Evolutionary conservation across 495 filamentous ascomycete species (phyloP).

Genomic region (Talaromyces stipitatus): DNA sequence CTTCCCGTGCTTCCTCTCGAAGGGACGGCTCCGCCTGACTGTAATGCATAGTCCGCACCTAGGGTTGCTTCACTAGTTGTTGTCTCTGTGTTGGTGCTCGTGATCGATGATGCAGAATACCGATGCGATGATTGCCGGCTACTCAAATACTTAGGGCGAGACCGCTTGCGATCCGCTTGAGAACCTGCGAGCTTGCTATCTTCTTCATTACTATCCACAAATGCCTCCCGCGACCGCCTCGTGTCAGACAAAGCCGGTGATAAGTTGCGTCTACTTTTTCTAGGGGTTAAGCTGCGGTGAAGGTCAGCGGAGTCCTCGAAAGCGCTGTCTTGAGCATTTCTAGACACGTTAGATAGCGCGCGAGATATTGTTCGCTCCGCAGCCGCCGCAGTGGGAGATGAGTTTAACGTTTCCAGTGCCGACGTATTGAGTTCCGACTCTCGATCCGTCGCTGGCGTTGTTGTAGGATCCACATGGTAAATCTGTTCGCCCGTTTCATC

Average conservation of each 20-base stretch:
- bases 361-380: constrained; percentile 50
- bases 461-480: constrained; percentile 16
- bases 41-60: constrained; percentile 79
- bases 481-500: constrained; percentile 13
- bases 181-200: constrained; percentile 14
- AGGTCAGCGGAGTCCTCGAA: not conserved
- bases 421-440: constrained; percentile 39
- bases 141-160: constrained; percentile 63
- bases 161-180: constrained; percentile 31
- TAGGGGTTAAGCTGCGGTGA: not conserved
- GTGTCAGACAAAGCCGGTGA: constrained; percentile 5
- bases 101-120: constrained; percentile 67
- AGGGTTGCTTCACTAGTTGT: constrained; percentile 62
- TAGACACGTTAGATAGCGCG: constrained; percentile 39
- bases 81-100: constrained; percentile 52
- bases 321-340: constrained; percentile 11
- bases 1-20: constrained; percentile 33
- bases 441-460: constrained; percentile 16
- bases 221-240: constrained; percentile 26
- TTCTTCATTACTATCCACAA: constrained; percentile 20
- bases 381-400: constrained; percentile 60
- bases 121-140: constrained; percentile 70
- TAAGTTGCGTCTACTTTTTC: constrained; percentile 5
- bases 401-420: constrained; percentile 52
- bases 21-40: constrained; percentile 71